A percentile compares a stretch with the other conserved stretches of the same genome.
phyloP scores from a whole-genome alignment of 75 land plant genomes.

The Sequoiadendron giganteum region DNA sequence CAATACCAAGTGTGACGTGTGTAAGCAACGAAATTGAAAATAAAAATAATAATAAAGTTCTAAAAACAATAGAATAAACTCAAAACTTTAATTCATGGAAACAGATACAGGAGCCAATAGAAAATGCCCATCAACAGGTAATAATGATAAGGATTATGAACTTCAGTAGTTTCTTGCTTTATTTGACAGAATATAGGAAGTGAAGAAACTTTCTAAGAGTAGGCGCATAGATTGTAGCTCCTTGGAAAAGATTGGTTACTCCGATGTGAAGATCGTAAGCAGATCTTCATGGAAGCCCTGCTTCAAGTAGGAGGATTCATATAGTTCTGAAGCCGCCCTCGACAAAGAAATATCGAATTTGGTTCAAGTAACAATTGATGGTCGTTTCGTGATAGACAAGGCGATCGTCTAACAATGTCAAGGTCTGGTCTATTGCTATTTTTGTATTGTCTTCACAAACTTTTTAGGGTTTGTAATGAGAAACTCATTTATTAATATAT shows the following conservation, averaged over 20 bases:
- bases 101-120: background rate
- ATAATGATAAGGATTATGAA: background rate
- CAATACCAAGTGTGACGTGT: too few species aligned
- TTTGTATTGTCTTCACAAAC: too few species aligned
- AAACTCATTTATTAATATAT: too few species aligned
- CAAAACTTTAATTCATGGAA: too few species aligned
- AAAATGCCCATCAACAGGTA: background rate
- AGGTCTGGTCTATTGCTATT: too few species aligned
- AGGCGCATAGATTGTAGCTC: background rate
- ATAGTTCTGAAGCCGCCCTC: background rate
- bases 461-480: too few species aligned
- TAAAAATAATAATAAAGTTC: too few species aligned
- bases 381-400: too few species aligned
- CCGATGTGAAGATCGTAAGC: background rate
- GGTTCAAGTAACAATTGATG: background rate
- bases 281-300: background rate
- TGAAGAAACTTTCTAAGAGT: background rate
- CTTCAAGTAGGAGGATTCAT: background rate
- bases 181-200: background rate
- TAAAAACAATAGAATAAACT: too few species aligned
- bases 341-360: too few species aligned
- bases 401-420: too few species aligned
- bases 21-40: too few species aligned
- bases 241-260: background rate
- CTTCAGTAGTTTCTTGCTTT: background rate